Percentiles rank a stretch among this genome's conserved stretches.
Conservation (phyloP, 179 eudicot species). For the Beta corolliflora region DNA sequence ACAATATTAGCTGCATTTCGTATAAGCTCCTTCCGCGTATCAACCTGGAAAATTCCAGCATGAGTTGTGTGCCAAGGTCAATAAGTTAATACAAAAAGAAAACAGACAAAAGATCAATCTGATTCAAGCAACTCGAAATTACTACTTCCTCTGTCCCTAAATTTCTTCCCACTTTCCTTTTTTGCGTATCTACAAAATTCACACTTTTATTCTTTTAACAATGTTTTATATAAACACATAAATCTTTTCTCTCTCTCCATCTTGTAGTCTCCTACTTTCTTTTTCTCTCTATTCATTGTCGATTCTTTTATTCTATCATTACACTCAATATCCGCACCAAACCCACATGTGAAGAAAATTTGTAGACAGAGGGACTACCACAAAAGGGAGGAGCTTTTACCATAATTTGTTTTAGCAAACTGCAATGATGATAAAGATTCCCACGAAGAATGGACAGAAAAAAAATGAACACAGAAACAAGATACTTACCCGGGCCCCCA, state of each 20-base stretch:
- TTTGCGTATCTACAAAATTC: too few species aligned
- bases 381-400: neutral
- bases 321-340: too few species aligned
- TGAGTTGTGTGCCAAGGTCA: neutral
- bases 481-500: conserved; percentile 79
- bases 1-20: conserved; percentile 54
- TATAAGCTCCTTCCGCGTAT: conserved; percentile 77
- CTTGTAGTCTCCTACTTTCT: neutral
- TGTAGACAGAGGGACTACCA: neutral
- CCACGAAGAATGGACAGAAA: neutral
- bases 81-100: neutral
- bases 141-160: neutral
- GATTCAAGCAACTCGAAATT: neutral
- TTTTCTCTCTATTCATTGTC: too few species aligned
- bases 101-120: neutral
- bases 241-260: neutral
- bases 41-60: conserved; percentile 59
- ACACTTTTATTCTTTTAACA: too few species aligned
- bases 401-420: neutral
- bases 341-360: too few species aligned
- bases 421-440: neutral
- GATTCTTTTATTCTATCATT: too few species aligned
- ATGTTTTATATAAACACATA: too few species aligned
- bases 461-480: neutral
- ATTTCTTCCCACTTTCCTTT: neutral